phyloP scores from a whole-genome alignment of 2,329 filamentous ascomycete species.

The Aspergillus luchuensis region DNA sequence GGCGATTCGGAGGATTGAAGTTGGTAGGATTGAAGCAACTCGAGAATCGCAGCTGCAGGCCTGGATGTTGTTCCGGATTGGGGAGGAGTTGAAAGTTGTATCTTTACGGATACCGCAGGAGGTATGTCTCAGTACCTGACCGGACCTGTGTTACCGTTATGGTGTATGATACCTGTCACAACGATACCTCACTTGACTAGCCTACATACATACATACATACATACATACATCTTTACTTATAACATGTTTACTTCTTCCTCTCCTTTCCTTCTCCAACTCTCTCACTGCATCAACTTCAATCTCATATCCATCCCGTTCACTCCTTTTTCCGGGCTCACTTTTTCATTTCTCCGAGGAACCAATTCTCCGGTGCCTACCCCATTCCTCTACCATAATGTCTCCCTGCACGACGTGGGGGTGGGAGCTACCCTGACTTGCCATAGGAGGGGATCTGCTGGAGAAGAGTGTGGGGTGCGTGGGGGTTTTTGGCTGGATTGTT shows the following conservation, averaged over 20 bases:
- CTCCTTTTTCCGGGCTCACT: not conserved
- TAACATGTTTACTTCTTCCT: not conserved
- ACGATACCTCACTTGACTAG: no score
- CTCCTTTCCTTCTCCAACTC: not conserved
- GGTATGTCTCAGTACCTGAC: no score
- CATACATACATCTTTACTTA: no score
- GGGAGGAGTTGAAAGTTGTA: not conserved
- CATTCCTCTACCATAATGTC: not conserved
- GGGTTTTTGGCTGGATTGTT: not conserved
- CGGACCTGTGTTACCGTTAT: no score
- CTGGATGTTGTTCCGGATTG: not conserved
- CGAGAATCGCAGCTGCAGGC: not conserved
- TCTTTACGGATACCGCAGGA: no score
- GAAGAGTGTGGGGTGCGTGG: not conserved
- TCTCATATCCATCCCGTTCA: not conserved
- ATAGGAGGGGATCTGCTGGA: not conserved
- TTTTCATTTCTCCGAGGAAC: not conserved
- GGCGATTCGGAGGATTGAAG: not conserved
- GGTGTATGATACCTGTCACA: no score
- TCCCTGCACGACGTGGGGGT: not conserved
- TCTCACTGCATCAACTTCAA: not conserved
- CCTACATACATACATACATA: no score
- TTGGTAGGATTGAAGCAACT: not conserved
- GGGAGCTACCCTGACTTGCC: not conserved
- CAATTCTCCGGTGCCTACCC: not conserved